A percentile compares a stretch with the other conserved stretches of the same genome.
These are phyloP conservation scores for Intubia oerlemansii DNA, from an alignment of 2,329 filamentous ascomycete genomes.

Conservation along the genomic window DNA sequence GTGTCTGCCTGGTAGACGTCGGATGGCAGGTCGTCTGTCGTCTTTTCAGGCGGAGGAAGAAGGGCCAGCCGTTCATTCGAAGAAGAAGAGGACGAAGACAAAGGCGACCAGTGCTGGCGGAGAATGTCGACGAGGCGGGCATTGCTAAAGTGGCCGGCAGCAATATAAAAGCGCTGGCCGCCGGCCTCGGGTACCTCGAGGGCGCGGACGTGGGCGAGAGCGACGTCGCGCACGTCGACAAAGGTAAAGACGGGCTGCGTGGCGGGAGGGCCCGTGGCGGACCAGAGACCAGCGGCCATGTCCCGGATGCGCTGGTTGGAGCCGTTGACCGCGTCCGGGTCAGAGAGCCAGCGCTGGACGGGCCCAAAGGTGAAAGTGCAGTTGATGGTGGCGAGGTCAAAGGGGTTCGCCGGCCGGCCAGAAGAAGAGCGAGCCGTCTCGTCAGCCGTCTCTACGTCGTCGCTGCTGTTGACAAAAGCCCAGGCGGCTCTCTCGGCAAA, in stretches of 20 bases:
- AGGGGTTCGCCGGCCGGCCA: conserved; percentile 12
- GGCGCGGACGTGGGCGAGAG: neutral
- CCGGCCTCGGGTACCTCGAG: conserved; percentile 15
- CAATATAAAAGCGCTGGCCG: conserved; percentile 29
- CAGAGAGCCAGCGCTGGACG: conserved; percentile 39
- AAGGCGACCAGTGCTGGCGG: too few relatives aligned
- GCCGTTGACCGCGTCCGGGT: conserved; percentile 45
- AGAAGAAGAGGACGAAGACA: too few relatives aligned
- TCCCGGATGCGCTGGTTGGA: conserved; percentile 47
- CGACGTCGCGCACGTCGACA: conserved; percentile 1
- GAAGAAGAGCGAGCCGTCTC: neutral
- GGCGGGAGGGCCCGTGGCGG: too few relatives aligned
- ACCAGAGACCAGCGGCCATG: conserved; percentile 39
- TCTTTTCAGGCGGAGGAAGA: too few relatives aligned
- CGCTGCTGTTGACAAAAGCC: conserved; percentile 25
- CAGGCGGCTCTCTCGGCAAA: conserved; percentile 48
- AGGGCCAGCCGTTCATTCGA: neutral
- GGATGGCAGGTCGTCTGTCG: too few relatives aligned
- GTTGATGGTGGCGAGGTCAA: conserved; percentile 39
- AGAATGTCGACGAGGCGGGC: neutral
- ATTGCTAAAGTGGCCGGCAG: conserved; percentile 14
- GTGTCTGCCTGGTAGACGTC: too few relatives aligned
- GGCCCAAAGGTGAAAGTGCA: conserved; percentile 43
- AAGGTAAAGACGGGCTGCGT: conserved; percentile 25
- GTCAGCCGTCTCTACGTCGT: conserved; percentile 21